These are phyloP conservation scores for Globisporangium yorkense DNA, from an alignment of 352 stramenopile species.

Conservation along the genomic window DNA sequence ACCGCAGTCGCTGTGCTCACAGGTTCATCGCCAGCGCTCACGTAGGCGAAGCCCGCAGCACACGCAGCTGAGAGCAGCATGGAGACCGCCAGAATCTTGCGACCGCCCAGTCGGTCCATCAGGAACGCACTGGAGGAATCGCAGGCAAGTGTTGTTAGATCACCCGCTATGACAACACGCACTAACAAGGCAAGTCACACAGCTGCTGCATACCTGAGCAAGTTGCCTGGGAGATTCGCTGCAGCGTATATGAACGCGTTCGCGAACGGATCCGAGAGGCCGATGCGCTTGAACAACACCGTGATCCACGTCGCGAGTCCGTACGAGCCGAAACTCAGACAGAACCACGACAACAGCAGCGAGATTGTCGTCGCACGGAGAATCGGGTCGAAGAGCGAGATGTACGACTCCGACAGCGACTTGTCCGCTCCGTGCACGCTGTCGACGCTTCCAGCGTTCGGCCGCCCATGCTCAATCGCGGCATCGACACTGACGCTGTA, in stretches of 20 bases:
- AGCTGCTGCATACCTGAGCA: constrained; percentile 44
- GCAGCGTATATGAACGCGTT: constrained; percentile 91
- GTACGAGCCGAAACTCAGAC: constrained; percentile 84
- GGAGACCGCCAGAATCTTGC: constrained; percentile 59
- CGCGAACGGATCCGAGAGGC: constrained; percentile 84
- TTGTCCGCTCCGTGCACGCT: constrained; percentile 14
- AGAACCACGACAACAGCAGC: constrained; percentile 64
- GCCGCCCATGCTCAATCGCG: constrained; percentile 2
- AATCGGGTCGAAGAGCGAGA: constrained; percentile 48
- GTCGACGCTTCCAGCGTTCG: neutral
- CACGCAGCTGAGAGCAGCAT: constrained; percentile 68
- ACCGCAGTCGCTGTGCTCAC: constrained; percentile 16
- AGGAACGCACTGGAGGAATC: constrained; percentile 31
- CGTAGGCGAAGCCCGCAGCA: constrained; percentile 71
- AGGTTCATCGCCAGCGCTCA: constrained; percentile 27
- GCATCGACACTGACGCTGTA: neutral
- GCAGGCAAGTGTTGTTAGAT: neutral
- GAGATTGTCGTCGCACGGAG: constrained; percentile 56
- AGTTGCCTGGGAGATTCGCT: constrained; percentile 88
- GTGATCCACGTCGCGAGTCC: constrained; percentile 93
- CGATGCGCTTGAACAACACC: constrained; percentile 87
- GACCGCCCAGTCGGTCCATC: constrained; percentile 64
- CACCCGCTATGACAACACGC: neutral
- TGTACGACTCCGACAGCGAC: constrained; percentile 22
- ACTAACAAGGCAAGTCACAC: neutral